Conservation (phyloP, 2,329 filamentous ascomycete genomes). For the Paraconiothyrium sp. region DNA sequence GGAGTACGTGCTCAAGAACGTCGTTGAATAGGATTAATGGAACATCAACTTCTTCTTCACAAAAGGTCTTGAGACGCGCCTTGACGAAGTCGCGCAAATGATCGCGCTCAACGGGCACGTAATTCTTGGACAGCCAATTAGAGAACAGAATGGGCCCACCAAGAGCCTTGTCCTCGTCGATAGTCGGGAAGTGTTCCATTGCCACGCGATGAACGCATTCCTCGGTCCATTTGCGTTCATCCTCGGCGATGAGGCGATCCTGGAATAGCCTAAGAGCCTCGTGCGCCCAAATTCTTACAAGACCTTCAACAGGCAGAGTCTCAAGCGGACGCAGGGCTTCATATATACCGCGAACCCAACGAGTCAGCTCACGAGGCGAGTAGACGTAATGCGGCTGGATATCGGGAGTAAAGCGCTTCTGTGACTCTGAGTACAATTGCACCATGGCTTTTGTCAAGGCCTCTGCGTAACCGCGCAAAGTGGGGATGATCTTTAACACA, state of each 20-base stretch:
- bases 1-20: slow-evolving; percentile 95
- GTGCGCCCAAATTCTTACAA: slow-evolving; percentile 97
- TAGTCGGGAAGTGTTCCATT: slow-evolving; percentile 91
- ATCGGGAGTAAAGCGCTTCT: slow-evolving; percentile 91
- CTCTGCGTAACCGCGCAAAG: slow-evolving; percentile 93
- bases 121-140: slow-evolving; percentile 99
- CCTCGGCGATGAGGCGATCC: slow-evolving; percentile 92
- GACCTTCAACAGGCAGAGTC: slow-evolving; percentile 83
- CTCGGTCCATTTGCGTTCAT: slow-evolving; percentile 95
- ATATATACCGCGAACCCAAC: slow-evolving; percentile 97
- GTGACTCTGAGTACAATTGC: slow-evolving; percentile 92
- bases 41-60: slow-evolving; percentile 98
- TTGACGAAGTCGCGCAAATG: slow-evolving; percentile 97
- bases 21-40: slow-evolving; percentile 99
- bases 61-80: slow-evolving; percentile 96
- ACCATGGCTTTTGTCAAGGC: slow-evolving; percentile 98
- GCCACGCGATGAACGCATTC: slow-evolving; percentile 88
- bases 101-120: slow-evolving; percentile 94
- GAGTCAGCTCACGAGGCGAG: slow-evolving; percentile 95
- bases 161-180: slow-evolving; percentile 88
- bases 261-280: slow-evolving; percentile 96
- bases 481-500: slow-evolving; percentile 94
- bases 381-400: slow-evolving; percentile 99
- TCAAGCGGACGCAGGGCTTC: slow-evolving; percentile 95
- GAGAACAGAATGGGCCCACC: slow-evolving; percentile 96